Base-by-base conservation (phyloP, 2,329 filamentous ascomycete species). In the Parafenestella ontariensis region DNA sequence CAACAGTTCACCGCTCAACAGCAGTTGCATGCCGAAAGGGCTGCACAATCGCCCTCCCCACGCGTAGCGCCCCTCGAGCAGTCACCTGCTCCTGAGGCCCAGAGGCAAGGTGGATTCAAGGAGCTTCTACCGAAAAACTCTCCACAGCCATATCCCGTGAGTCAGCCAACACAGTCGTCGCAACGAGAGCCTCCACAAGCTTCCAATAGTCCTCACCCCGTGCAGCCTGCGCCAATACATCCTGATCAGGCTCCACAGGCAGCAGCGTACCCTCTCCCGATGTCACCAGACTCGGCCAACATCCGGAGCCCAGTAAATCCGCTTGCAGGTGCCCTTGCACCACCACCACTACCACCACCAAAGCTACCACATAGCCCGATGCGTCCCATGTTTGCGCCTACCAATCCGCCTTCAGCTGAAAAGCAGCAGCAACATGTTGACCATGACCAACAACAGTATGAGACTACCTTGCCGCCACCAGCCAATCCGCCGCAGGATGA, bases 71-170 rank as follows among this genome's bases (percentile, higher is more conserved):
- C 61, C 10, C 61, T 62, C 33, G 62, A 62, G 34, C 66, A 66
- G 24, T 11, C 15, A 29, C 24, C 24, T 5, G 17, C 24, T 31
- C 24, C 23, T 43, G 41, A 59, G n/a, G 23, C 52, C 7, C 58
- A 56, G 58, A 40, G 53, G 41, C 58, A 61, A 5, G 66, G 69
- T 28, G 73, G 72, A 7, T 76, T 74, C 49, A 65, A 66, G 26
- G 74, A 76, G 46, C 54, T 76, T 10, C 53, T 75, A 28, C 74
- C 74, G 9, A 68, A 68, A 20, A 62, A 51, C 48, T 69, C 70
- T 26, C 64, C 69, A 6, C 69, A 73, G 21, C 61, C 68, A 28
- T 68, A 71, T 49, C 40, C 58, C 10, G 39, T 64, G 33, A 43
- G 58, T 17, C 61, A 62, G 21, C 40, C 52, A 23, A 49, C 55